Evolutionary conservation across 2,329 filamentous ascomycete species (phyloP).

Genomic region (Aulographum hederae): DNA sequence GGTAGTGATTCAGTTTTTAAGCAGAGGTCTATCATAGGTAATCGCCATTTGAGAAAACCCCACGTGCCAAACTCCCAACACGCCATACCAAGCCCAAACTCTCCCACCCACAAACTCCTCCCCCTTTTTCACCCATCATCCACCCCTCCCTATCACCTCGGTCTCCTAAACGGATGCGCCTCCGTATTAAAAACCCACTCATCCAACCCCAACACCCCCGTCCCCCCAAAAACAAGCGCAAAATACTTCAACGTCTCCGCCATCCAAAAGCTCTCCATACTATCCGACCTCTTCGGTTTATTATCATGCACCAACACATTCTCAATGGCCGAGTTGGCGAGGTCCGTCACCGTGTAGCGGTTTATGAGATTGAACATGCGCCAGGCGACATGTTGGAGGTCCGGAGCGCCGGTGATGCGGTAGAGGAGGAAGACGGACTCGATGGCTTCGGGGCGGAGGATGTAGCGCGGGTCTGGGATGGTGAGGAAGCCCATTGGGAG

Average conservation of each 20-base stretch:
- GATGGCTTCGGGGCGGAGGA: constrained; percentile 51
- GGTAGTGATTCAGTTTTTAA: too few species aligned
- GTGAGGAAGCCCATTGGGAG: constrained; percentile 21
- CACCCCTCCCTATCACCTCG: too few species aligned
- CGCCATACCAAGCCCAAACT: too few species aligned
- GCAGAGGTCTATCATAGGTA: too few species aligned
- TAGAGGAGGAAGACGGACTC: constrained; percentile 68
- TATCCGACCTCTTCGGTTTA: constrained; percentile 16
- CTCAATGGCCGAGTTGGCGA: constrained; percentile 46
- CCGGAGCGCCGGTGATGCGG: constrained; percentile 47
- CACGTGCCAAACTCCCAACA: too few species aligned
- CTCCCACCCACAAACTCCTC: too few species aligned
- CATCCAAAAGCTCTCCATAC: constrained; percentile 24
- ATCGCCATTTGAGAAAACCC: too few species aligned
- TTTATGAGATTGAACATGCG: constrained; percentile 51
- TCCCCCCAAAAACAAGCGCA: constrained; percentile 26
- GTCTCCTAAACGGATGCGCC: constrained; percentile 26
- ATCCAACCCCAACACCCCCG: constrained; percentile 25
- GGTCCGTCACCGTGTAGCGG: constrained; percentile 38
- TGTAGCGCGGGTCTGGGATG: constrained; percentile 23
- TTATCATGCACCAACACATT: constrained; percentile 39
- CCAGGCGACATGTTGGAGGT: constrained; percentile 54
- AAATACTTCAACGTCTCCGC: constrained; percentile 33
- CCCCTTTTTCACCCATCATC: too few species aligned
- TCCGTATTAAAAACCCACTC: constrained; percentile 32